phyloP scores from a whole-genome alignment of 345 rosid genomes.

The rapeseed (Brassica napus) region DNA sequence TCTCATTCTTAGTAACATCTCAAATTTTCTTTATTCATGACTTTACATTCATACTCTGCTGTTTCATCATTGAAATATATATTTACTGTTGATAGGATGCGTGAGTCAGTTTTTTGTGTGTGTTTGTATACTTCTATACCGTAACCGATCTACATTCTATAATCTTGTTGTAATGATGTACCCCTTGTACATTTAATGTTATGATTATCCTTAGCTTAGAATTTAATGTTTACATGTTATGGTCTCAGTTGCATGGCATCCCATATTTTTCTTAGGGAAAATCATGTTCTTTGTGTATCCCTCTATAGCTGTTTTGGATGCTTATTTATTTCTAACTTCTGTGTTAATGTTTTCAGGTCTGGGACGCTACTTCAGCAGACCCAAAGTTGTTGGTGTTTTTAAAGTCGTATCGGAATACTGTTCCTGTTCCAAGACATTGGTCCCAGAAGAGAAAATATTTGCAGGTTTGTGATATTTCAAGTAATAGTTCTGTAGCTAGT shows the following conservation, averaged over 20 bases:
- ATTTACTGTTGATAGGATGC: neutral
- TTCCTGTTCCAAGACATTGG: conserved; percentile 99
- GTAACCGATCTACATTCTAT: neutral
- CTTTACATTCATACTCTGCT: neutral
- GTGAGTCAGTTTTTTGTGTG: neutral
- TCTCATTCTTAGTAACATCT: neutral
- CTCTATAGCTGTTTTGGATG: neutral
- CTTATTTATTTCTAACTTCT: neutral
- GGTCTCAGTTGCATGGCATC: neutral
- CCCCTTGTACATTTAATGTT: neutral
- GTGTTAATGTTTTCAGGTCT: conserved; percentile 57
- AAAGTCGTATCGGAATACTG: conserved; percentile 92
- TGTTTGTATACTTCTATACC: neutral
- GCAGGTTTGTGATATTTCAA: conserved; percentile 70
- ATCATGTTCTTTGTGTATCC: neutral
- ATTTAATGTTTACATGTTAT: neutral
- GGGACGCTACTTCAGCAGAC: conserved; percentile 99
- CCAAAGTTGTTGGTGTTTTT: conserved; percentile 92
- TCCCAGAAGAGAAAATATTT: conserved; percentile 96
- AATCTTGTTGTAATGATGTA: neutral
- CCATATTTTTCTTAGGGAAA: neutral
- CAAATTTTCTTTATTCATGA: neutral
- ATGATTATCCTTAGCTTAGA: neutral
- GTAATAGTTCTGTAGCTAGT: conserved; percentile 28
- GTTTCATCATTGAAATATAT: neutral